Percentiles rank a stretch among this genome's conserved stretches.
phyloP scores from a whole-genome alignment of 345 rosid genomes.

The Firmiana major region DNA sequence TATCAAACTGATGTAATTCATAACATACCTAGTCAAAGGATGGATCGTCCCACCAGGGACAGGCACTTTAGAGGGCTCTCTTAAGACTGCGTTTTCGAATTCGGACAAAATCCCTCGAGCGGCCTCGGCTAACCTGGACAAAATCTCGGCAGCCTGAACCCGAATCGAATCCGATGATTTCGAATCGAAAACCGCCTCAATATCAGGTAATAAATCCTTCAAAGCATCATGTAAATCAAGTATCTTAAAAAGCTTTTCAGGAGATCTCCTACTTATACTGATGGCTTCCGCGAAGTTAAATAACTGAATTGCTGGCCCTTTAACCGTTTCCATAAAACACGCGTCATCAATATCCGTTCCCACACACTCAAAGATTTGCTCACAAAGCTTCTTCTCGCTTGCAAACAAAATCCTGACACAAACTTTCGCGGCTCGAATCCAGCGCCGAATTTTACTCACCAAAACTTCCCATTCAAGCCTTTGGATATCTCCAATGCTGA shows the following conservation, averaged over 20 bases:
- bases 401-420: constrained; percentile 78
- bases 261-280: constrained; percentile 81
- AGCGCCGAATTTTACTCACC: constrained; percentile 78
- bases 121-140: constrained; percentile 77
- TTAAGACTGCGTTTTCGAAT: constrained; percentile 73
- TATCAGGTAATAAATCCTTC: constrained; percentile 64
- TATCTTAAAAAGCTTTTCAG: constrained; percentile 92
- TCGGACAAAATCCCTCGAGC: constrained; percentile 82
- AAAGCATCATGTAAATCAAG: constrained; percentile 82
- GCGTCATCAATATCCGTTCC: constrained; percentile 67
- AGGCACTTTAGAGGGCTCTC: constrained; percentile 69
- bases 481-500: constrained; percentile 93
- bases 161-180: constrained; percentile 53
- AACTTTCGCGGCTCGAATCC: constrained; percentile 86
- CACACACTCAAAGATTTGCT: constrained; percentile 68
- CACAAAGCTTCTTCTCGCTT: constrained; percentile 79
- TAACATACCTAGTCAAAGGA: constrained; percentile 93
- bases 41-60: constrained; percentile 94
- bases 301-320: constrained; percentile 64
- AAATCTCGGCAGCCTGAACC: constrained; percentile 74
- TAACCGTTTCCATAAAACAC: constrained; percentile 84
- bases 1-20: constrained; percentile 89
- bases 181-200: constrained; percentile 68
- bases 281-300: constrained; percentile 92
- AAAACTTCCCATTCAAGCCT: constrained; percentile 76